Evolutionary conservation across 1,284 basidiomycete genomes (phyloP).

Genomic region (Lignosus rhinocerotis): DNA sequence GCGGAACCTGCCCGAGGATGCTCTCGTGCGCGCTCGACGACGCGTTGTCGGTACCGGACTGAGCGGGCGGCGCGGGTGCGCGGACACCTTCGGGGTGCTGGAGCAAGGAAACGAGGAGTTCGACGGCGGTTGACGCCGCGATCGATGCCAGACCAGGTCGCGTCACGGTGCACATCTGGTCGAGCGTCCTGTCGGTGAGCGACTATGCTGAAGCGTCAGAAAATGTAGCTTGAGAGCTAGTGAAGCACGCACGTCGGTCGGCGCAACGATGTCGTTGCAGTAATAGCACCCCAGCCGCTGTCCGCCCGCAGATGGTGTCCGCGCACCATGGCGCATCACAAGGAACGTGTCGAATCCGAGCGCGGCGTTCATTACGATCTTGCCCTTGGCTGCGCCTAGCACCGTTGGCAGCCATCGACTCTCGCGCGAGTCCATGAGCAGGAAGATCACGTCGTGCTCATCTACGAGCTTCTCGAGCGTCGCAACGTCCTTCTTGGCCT

Average conservation of each 20-base stretch:
- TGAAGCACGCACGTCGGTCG: slow-evolving; percentile 74
- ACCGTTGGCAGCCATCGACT: slow-evolving; percentile 95
- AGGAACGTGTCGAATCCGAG: slow-evolving; percentile 96
- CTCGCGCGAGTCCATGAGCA: slow-evolving; percentile 98
- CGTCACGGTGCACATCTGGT: slow-evolving; percentile 99
- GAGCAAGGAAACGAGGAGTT: slow-evolving; percentile 85
- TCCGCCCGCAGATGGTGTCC: slow-evolving; percentile 40
- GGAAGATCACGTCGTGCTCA: slow-evolving; percentile 86
- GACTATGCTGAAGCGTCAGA: slow-evolving; percentile 53
- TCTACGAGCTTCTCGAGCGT: slow-evolving; percentile 79
- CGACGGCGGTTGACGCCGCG: slow-evolving; percentile 89
- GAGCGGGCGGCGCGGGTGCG: slow-evolving; percentile 64
- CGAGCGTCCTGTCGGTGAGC: slow-evolving; percentile 90
- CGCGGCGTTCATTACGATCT: slow-evolving; percentile 95
- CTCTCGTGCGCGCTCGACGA: slow-evolving; percentile 42
- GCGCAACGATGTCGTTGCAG: slow-evolving; percentile 97
- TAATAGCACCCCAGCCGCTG: slow-evolving; percentile 89
- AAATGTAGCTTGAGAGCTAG: neutral
- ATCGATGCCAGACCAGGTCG: slow-evolving; percentile 95
- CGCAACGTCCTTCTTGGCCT: slow-evolving; percentile 67
- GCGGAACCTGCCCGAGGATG: slow-evolving; percentile 86
- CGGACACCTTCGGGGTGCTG: slow-evolving; percentile 84
- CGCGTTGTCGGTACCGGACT: slow-evolving; percentile 35
- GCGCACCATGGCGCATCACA: slow-evolving; percentile 94
- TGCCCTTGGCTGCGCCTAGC: slow-evolving; percentile 79